Conservation (phyloP, 2,329 filamentous ascomycete species). For the Neofusicoccum parvum region DNA sequence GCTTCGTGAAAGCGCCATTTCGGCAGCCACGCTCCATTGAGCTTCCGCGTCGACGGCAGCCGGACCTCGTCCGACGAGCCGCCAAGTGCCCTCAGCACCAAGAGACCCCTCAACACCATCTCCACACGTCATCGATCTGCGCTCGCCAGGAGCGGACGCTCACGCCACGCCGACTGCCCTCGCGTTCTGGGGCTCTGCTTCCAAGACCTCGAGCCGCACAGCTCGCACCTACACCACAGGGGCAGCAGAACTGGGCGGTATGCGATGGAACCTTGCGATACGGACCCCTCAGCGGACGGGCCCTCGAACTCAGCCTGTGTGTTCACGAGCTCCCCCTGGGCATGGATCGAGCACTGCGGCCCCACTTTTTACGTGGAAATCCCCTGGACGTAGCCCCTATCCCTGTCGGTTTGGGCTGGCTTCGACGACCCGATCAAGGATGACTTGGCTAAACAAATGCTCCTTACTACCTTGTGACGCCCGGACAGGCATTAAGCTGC, state of each 20-base stretch:
- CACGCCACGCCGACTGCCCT: neutral
- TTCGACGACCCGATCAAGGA: neutral
- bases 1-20: neutral
- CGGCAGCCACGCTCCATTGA: conserved; percentile 2
- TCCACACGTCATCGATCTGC: conserved; percentile 9
- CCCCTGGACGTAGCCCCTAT: conserved; percentile 17
- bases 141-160: neutral
- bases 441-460: neutral
- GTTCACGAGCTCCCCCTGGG: conserved; percentile 13
- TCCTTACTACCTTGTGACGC: neutral
- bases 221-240: neutral
- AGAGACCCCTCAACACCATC: conserved; percentile 16
- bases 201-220: neutral
- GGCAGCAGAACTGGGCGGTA: neutral
- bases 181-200: neutral
- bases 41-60: neutral
- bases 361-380: conserved; percentile 22
- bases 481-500: neutral
- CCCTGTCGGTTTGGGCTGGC: conserved; percentile 10
- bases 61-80: conserved; percentile 7
- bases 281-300: neutral
- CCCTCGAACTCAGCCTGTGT: neutral
- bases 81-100: conserved; percentile 11
- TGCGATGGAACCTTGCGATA: neutral
- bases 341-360: conserved; percentile 11